phyloP scores from a whole-genome alignment of 257 asterid genomes.

The Solanum lignicaule region DNA sequence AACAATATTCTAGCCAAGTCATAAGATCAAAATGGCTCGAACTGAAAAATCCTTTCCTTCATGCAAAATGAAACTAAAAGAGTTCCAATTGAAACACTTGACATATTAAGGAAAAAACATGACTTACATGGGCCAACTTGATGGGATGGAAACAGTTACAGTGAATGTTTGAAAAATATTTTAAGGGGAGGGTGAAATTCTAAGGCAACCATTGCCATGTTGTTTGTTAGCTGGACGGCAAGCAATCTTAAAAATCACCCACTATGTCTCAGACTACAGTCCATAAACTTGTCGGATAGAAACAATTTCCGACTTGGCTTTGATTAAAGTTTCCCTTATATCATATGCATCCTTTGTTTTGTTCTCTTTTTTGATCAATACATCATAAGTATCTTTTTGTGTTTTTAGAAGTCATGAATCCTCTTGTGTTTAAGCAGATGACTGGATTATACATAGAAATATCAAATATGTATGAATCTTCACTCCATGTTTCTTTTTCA shows the following conservation, averaged over 20 bases:
- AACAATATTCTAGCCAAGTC: background rate
- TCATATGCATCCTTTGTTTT: background rate
- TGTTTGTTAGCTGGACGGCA: background rate
- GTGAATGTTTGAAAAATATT: background rate
- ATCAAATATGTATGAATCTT: background rate
- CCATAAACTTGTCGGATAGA: background rate
- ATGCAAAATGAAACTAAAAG: background rate
- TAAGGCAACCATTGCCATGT: background rate
- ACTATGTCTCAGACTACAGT: background rate
- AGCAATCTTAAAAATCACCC: background rate
- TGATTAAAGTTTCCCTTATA: background rate
- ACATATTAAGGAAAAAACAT: background rate
- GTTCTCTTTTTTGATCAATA: background rate
- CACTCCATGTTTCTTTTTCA: background rate
- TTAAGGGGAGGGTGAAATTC: background rate
- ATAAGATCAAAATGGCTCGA: background rate
- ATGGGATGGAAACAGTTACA: background rate
- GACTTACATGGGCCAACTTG: background rate
- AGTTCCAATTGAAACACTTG: background rate
- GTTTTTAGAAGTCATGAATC: background rate
- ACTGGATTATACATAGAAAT: background rate
- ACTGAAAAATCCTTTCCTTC: background rate
- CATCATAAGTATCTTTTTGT: background rate
- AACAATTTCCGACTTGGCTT: background rate
- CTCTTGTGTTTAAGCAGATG: background rate